Evolutionary conservation across 1,284 basidiomycete species (phyloP).

Genomic region (Moesziomyces globuligerus): DNA sequence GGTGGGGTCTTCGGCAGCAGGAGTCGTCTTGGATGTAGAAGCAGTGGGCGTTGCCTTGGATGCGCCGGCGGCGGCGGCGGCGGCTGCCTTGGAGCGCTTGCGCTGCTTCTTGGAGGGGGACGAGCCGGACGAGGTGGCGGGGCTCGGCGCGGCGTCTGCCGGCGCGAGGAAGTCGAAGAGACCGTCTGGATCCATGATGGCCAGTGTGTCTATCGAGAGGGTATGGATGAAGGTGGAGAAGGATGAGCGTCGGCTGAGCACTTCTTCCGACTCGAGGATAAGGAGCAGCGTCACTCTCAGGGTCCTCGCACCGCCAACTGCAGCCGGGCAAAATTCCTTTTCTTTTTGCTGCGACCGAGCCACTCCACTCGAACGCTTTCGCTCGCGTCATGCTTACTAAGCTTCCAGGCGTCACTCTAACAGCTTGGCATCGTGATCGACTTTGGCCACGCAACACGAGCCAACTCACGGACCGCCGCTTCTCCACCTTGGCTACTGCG

Average conservation of each 20-base stretch:
- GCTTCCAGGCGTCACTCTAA: no score
- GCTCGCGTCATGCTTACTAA: neutral
- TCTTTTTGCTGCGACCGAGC: neutral
- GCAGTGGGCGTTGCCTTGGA: neutral
- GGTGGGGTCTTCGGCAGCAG: neutral
- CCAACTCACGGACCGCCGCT: neutral
- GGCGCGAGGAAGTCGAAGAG: slow-evolving; percentile 51
- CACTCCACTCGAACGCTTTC: neutral
- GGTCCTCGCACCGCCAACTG: neutral
- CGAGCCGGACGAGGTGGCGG: slow-evolving; percentile 24
- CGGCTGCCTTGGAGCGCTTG: slow-evolving; percentile 38
- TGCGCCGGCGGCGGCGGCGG: slow-evolving; percentile 19
- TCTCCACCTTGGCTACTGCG: no score
- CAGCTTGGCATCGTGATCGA: neutral
- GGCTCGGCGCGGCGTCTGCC: slow-evolving; percentile 25
- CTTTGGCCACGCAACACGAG: neutral
- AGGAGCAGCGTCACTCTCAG: neutral
- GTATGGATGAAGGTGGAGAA: neutral
- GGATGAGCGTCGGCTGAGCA: no score
- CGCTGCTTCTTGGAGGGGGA: slow-evolving; percentile 43
- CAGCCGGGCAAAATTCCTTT: neutral
- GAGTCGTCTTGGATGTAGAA: neutral
- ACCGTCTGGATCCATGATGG: slow-evolving; percentile 51
- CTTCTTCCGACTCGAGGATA: no score
- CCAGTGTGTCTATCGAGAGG: neutral